These are phyloP conservation scores for Rugonectria rugulosa DNA, from an alignment of 2,329 filamentous ascomycete species.

Conservation along the genomic window DNA sequence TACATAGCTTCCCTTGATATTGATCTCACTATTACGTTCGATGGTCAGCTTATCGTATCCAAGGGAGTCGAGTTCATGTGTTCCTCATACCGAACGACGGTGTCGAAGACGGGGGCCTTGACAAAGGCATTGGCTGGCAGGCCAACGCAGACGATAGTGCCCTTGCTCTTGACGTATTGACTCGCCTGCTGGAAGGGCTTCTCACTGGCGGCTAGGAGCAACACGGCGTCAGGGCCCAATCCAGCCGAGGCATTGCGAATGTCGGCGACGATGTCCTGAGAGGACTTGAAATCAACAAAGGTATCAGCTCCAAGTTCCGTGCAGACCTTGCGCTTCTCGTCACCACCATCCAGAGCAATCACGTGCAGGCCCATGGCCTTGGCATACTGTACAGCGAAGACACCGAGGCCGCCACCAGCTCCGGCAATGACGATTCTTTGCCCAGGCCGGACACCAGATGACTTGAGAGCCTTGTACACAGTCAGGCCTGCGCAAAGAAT, in stretches of 20 bases:
- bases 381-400: constrained; percentile 81
- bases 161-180: constrained; percentile 80
- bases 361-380: constrained; percentile 83
- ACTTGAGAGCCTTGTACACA: constrained; percentile 85
- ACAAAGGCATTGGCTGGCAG: constrained; percentile 83
- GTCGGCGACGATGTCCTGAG: constrained; percentile 78
- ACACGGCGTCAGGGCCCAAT: constrained; percentile 82
- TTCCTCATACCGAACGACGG: constrained; percentile 62
- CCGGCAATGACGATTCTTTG: constrained; percentile 83
- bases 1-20: constrained; percentile 88
- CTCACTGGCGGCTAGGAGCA: constrained; percentile 84
- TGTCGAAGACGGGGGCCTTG: constrained; percentile 83
- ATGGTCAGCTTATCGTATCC: background rate
- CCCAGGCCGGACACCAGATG: constrained; percentile 74
- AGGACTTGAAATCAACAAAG: constrained; percentile 80
- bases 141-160: constrained; percentile 84
- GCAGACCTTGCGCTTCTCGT: constrained; percentile 59
- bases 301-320: constrained; percentile 71
- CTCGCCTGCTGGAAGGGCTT: constrained; percentile 92
- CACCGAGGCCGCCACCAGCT: constrained; percentile 80
- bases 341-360: constrained; percentile 83
- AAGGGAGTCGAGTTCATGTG: rapidly evolving
- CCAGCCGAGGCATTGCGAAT: constrained; percentile 76
- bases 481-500: constrained; percentile 85
- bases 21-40: constrained; percentile 70